A percentile compares a stretch with the other conserved stretches of the same genome.
Evolutionary conservation across 352 stramenopile species (phyloP).

Genomic region (Phytophthora hybrid): DNA sequence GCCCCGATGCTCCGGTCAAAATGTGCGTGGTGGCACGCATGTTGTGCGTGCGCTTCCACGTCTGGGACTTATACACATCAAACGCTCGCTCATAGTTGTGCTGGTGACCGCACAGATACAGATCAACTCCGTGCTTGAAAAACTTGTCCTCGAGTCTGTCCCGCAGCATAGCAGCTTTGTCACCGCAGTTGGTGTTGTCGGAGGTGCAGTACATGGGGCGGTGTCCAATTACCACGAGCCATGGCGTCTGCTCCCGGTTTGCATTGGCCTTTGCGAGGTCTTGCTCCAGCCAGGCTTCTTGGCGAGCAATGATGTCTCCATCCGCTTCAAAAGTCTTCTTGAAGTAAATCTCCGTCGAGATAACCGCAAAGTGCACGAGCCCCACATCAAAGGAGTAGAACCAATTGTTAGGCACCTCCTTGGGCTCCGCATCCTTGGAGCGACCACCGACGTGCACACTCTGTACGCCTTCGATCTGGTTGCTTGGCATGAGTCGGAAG

Average conservation of each 20-base stretch:
- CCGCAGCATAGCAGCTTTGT: slow-evolving; percentile 72
- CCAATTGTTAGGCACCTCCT: slow-evolving; percentile 86
- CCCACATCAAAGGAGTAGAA: slow-evolving; percentile 91
- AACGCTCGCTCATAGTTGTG: slow-evolving; percentile 93
- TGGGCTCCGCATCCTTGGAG: slow-evolving; percentile 26
- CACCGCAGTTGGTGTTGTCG: slow-evolving; percentile 73
- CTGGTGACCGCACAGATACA: slow-evolving; percentile 91
- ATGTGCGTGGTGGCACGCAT: slow-evolving; percentile 91
- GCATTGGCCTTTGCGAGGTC: slow-evolving; percentile 72
- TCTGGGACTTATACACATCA: slow-evolving; percentile 77
- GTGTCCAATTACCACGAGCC: slow-evolving; percentile 88
- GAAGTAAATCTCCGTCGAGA: slow-evolving; percentile 93
- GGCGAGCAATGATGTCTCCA: slow-evolving; percentile 53
- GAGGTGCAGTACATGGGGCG: slow-evolving; percentile 91
- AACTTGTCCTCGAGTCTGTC: slow-evolving; percentile 82
- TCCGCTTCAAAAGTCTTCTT: slow-evolving; percentile 69
- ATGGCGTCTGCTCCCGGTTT: slow-evolving; percentile 73
- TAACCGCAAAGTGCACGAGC: slow-evolving; percentile 87
- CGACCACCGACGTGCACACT: slow-evolving; percentile 57
- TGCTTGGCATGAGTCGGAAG: slow-evolving; percentile 87
- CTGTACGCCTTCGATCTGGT: slow-evolving; percentile 66
- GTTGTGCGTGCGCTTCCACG: slow-evolving; percentile 72
- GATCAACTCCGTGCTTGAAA: slow-evolving; percentile 80
- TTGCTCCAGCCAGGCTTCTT: slow-evolving; percentile 71
- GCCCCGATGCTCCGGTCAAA: slow-evolving; percentile 85